These are phyloP conservation scores for Coleophoma eucalyptorum DNA, from an alignment of 2,329 filamentous ascomycete genomes.

Conservation along the genomic window DNA sequence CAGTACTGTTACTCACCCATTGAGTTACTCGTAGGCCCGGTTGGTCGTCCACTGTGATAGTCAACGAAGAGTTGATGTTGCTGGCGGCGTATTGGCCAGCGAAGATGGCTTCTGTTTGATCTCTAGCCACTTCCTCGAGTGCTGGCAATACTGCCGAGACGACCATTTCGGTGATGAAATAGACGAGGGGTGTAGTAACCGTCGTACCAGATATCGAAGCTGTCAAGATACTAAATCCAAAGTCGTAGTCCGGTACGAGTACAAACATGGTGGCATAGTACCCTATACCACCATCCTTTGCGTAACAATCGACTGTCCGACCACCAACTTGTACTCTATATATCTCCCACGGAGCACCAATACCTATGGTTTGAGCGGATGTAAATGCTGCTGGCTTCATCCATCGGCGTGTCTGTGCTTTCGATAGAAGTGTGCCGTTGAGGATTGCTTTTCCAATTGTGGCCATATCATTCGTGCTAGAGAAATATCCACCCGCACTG, in stretches of 20 bases:
- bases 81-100: not conserved
- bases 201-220: slow-evolving; percentile 36
- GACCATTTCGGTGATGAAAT: not conserved
- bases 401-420: slow-evolving; percentile 38
- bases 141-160: not conserved
- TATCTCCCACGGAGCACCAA: slow-evolving; percentile 46
- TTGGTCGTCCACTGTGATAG: not conserved
- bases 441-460: slow-evolving; percentile 38
- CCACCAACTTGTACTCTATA: slow-evolving; percentile 30
- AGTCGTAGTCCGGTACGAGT: slow-evolving; percentile 43
- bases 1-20: not conserved
- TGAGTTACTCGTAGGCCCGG: not conserved
- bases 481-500: slow-evolving; percentile 39
- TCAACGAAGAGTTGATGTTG: not conserved
- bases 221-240: slow-evolving; percentile 36
- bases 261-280: slow-evolving; percentile 36
- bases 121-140: not conserved
- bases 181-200: not conserved
- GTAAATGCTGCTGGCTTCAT: slow-evolving; percentile 38
- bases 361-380: slow-evolving; percentile 29
- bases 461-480: slow-evolving; percentile 36
- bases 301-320: slow-evolving; percentile 40
- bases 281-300: slow-evolving; percentile 40
- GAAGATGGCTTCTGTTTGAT: not conserved
- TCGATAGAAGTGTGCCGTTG: slow-evolving; percentile 34